These are phyloP conservation scores for Pichia sp. DNA, from an alignment of 1,139 yeast species.

Conservation along the genomic window DNA sequence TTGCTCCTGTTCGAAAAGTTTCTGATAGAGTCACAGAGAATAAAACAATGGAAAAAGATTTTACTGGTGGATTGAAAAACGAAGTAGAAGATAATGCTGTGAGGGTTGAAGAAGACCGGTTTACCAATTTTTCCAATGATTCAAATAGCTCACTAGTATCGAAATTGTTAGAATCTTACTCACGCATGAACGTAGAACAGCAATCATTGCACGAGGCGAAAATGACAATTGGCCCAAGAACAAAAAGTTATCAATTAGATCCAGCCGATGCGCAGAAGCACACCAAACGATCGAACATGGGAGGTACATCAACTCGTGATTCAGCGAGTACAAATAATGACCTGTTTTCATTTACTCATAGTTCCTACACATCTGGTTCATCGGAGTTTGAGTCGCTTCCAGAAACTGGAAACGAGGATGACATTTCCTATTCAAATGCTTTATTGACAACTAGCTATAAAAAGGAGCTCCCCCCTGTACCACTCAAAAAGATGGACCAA, in stretches of 20 bases:
- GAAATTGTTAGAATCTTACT: conserved; percentile 8
- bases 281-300: neutral
- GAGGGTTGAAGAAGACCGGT: no score
- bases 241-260: neutral
- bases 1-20: no score
- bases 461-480: conserved; percentile 20
- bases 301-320: neutral
- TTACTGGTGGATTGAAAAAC: no score
- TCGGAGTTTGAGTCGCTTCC: conserved; percentile 3
- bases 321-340: conserved; percentile 7
- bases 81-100: no score
- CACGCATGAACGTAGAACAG: neutral
- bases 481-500: conserved; percentile 21
- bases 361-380: conserved; percentile 2
- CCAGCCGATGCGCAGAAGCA: neutral
- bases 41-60: no score
- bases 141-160: conserved; percentile 9
- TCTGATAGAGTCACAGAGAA: no score
- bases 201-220: neutral
- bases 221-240: neutral
- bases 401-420: neutral
- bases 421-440: neutral
- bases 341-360: conserved; percentile 9
- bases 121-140: conserved; percentile 8
- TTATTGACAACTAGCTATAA: conserved; percentile 10